These are phyloP conservation scores for Colletotrichum tabaci DNA, from an alignment of 2,329 filamentous ascomycete species.

Conservation along the genomic window DNA sequence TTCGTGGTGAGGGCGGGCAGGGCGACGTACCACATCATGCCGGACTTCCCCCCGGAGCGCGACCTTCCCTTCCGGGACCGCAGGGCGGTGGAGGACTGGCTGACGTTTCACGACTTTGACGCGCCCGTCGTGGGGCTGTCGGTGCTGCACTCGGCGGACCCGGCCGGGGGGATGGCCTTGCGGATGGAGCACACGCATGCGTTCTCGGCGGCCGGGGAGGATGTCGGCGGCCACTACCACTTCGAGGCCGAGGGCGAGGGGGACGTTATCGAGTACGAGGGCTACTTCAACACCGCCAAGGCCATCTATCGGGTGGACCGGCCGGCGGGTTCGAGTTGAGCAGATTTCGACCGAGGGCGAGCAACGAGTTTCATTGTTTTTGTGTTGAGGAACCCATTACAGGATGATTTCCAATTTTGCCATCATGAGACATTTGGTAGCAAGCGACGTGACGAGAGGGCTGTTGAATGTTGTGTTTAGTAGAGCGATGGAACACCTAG, in stretches of 20 bases:
- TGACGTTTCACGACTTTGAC: slow-evolving; percentile 56
- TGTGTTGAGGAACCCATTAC: no score
- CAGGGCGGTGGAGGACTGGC: slow-evolving; percentile 54
- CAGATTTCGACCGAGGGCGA: no score
- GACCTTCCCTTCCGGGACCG: slow-evolving; percentile 48
- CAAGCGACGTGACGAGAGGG: no score
- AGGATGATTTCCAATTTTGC: no score
- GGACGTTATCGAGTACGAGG: slow-evolving; percentile 61
- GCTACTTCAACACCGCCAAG: slow-evolving; percentile 61
- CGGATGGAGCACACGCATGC: slow-evolving; percentile 65
- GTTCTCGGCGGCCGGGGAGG: slow-evolving; percentile 52
- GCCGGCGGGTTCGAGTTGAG: neutral
- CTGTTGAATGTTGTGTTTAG: no score
- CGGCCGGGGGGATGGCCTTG: slow-evolving; percentile 52
- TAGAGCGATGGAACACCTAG: no score
- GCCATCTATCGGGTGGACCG: slow-evolving; percentile 57
- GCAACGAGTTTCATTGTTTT: no score
- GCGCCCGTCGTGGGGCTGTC: slow-evolving; percentile 57
- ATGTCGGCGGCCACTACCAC: slow-evolving; percentile 62
- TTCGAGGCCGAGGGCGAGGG: slow-evolving; percentile 52
- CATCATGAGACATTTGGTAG: no score
- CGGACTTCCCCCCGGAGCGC: slow-evolving; percentile 55
- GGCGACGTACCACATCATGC: slow-evolving; percentile 60
- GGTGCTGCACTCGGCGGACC: slow-evolving; percentile 60
- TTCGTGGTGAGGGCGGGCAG: slow-evolving; percentile 57